Base-by-base conservation (phyloP, 192 early-diverging fungal species). In the Coemansia aciculifera region DNA sequence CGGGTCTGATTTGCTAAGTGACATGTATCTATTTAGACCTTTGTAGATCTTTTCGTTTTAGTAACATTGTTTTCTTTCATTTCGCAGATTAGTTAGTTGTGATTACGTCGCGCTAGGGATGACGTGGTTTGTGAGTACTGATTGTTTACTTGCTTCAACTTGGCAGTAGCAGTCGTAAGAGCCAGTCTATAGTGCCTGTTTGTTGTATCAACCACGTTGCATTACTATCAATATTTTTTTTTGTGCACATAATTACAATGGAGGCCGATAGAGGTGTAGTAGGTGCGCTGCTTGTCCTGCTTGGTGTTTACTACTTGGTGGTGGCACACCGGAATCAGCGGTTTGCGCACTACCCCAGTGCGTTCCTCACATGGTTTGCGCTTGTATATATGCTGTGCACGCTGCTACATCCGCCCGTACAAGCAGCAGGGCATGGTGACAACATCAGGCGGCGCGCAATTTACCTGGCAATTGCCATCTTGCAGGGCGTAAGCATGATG, bases 401-500 rank as follows among this genome's bases (percentile, higher is more conserved):
- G 21, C 46, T 36, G 43, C 43, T 68, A 6, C 59, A 29, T 3
- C 59, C 66, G 27, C n/a, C 57, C 1, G n/a, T 15, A 19, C 66
- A 23, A 52, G 23, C 51, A 49, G 2, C 48, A 15, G 51, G 24
- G 24, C 51, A 13, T 9, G 24, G 24, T 9, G 38, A 34, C 9
- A 42, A 11, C 13, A 13, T 44, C 51, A 59, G 15, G 39, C 56
- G 66, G 29, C 56, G 32, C 6, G 29, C 31, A 11, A 31, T 68
- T 2, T 68, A 68, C 57, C 11, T 48, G 31, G 57, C 59, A 0
- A 34, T 68, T 43, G 59, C 56, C 57, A 44, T 60, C 56, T 12
- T 68, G 10, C 29, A 23, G 19, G 43, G 66, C 36, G 0, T 44
- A 7, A 24, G 40, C 27, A 12, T 38, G 56, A 48, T 36, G 24